phyloP scores from a whole-genome alignment of 192 early-diverging fungal genomes.

The Rhizoclosmatium globosum region DNA sequence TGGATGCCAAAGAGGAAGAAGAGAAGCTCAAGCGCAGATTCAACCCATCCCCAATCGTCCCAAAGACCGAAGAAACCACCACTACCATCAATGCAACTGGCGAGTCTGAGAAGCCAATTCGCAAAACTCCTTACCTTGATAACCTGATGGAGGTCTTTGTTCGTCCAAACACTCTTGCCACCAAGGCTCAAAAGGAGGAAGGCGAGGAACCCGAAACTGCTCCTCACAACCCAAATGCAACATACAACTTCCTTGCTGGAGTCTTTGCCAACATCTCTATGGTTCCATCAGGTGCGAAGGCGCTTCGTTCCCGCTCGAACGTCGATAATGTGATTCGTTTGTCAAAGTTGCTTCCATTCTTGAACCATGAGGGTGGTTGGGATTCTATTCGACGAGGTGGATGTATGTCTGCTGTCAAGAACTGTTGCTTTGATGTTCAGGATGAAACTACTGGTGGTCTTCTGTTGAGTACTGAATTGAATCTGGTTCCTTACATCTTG shows the following conservation, averaged over 20 bases:
- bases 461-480: slow-evolving; percentile 74
- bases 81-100: slow-evolving; percentile 12
- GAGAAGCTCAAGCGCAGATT: slow-evolving; percentile 12
- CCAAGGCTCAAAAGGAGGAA: neutral
- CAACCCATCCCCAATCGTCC: slow-evolving; percentile 27
- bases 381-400: slow-evolving; percentile 91
- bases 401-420: slow-evolving; percentile 86
- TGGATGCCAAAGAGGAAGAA: slow-evolving; percentile 28
- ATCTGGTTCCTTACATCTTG: slow-evolving; percentile 87
- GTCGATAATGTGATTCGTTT: slow-evolving; percentile 77
- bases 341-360: slow-evolving; percentile 86
- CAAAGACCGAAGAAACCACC: slow-evolving; percentile 44
- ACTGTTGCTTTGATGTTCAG: slow-evolving; percentile 76
- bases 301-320: slow-evolving; percentile 66
- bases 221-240: slow-evolving; percentile 25
- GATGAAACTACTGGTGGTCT: slow-evolving; percentile 55
- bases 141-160: slow-evolving; percentile 92
- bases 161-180: slow-evolving; percentile 41
- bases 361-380: slow-evolving; percentile 70
- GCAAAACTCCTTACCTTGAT: slow-evolving; percentile 64
- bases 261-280: slow-evolving; percentile 91
- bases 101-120: slow-evolving; percentile 44
- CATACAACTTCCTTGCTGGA: slow-evolving; percentile 85
- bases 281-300: slow-evolving; percentile 61
- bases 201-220: neutral